Conservation (phyloP, 345 rosid genomes). For the Bretschneidera sinensis region DNA sequence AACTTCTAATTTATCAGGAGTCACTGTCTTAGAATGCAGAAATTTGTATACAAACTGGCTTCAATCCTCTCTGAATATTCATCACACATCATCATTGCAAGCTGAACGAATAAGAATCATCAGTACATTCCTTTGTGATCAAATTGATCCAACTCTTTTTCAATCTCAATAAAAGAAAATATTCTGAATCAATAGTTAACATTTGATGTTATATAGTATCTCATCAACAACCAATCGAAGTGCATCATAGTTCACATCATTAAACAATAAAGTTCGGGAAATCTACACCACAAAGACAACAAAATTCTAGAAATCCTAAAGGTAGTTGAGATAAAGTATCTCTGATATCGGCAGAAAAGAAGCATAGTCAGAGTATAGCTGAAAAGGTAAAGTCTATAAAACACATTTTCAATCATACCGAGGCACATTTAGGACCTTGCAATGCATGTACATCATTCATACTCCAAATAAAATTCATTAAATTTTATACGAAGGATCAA, state of each 20-base stretch:
- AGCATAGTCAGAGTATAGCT: background rate
- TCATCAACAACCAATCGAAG: background rate
- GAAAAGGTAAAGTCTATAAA: background rate
- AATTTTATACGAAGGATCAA: no score
- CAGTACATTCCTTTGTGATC: conserved; percentile 37
- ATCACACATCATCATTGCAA: conserved; percentile 95
- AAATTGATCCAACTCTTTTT: conserved; percentile 17
- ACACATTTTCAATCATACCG: background rate
- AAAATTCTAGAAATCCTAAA: background rate
- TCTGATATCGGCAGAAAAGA: background rate
- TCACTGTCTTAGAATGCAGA: conserved; percentile 22
- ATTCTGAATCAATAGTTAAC: background rate
- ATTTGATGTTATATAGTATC: background rate
- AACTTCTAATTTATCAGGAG: conserved; percentile 28
- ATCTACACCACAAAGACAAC: no score
- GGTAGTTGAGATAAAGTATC: background rate
- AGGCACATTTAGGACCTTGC: background rate
- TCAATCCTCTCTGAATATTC: conserved; percentile 53
- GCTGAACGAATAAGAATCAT: conserved; percentile 64
- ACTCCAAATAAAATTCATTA: background rate
- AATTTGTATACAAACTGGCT: conserved; percentile 41
- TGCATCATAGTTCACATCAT: conserved; percentile 9
- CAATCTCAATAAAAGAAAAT: conserved; percentile 7
- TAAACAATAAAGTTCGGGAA: background rate
- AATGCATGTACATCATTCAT: background rate